A percentile compares a stretch with the other conserved stretches of the same genome.
These are phyloP conservation scores for Pseudevernia furfuracea DNA, from an alignment of 495 filamentous ascomycete species.

Conservation along the genomic window DNA sequence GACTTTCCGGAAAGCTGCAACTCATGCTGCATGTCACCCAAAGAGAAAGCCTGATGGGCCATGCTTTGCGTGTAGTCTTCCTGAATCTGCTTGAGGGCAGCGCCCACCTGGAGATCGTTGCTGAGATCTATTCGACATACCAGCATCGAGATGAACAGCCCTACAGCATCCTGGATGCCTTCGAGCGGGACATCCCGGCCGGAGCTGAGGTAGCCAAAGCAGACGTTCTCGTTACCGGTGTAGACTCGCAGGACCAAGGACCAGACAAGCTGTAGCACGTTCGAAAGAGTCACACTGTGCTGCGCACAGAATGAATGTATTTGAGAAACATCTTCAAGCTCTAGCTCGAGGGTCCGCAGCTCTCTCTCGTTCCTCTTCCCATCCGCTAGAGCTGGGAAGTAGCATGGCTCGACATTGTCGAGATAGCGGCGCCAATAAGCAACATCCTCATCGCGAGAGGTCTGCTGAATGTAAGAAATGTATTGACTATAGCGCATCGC, in stretches of 20 bases:
- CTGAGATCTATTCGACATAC: slow-evolving; percentile 41
- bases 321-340: slow-evolving; percentile 23
- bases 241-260: slow-evolving; percentile 46
- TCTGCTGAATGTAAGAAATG: slow-evolving; percentile 15
- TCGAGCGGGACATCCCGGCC: slow-evolving; percentile 43
- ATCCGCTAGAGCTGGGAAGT: slow-evolving; percentile 41
- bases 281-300: slow-evolving; percentile 30
- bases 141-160: slow-evolving; percentile 51
- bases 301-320: slow-evolving; percentile 32
- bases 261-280: slow-evolving; percentile 47
- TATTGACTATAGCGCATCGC: slow-evolving; percentile 16
- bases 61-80: slow-evolving; percentile 33
- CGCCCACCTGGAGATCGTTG: slow-evolving; percentile 32
- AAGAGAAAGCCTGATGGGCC: slow-evolving; percentile 31
- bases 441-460: slow-evolving; percentile 28
- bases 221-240: slow-evolving; percentile 47
- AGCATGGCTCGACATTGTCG: slow-evolving; percentile 43
- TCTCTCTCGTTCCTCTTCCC: slow-evolving; percentile 9
- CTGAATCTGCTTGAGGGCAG: slow-evolving; percentile 34
- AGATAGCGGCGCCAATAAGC: slow-evolving; percentile 49
- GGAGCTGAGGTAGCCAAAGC: slow-evolving; percentile 49
- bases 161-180: slow-evolving; percentile 47
- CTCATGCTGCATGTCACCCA: slow-evolving; percentile 37
- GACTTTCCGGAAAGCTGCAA: slow-evolving; percentile 33
- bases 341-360: slow-evolving; percentile 33